Base-by-base conservation (phyloP, 1,139 yeast genomes). In the Candida dubliniensis region DNA sequence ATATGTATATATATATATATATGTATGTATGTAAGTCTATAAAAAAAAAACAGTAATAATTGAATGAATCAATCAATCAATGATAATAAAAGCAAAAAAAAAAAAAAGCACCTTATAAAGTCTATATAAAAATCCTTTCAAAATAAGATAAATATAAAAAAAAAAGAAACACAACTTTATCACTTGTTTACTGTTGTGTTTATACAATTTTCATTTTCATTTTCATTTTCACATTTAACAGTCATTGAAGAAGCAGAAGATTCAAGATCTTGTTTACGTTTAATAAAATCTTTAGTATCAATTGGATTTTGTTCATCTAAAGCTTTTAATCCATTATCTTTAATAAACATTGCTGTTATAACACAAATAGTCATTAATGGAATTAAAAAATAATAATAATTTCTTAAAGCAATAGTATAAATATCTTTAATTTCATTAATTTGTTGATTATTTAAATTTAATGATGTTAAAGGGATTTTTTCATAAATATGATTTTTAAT, bases 281-380 rank as follows among this genome's bases (percentile, higher is more conserved):
- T 45, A n/a, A 27, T 12, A 8, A 14, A 32, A 14, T 50, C 46
- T 15, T 40, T 27, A 31, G 4, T 10, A 25, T 35, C 25, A 6
- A 23, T 18, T 18, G 32, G 32, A 30, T 6, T 23, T 24, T 36
- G 27, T 41, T 70, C 76, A 44, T 71, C 77, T 37, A 68, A 56
- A 40, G 72, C 61, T 36, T 58, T 60, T 42, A 73, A 61, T 0
- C 78, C 78, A 35, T 61, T 55, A 49, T 75, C 80, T 43, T 59
- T 65, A 29, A 74, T 57, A 37, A 71, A 63, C 15, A 70, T 58
- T 2, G 70, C 61, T 15, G 65, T 54, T 1, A 69, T 24, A 25
- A 72, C 59, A 48, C 78, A 70, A 9, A 69, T 39, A 1, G 64
- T 77, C 52, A 73, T 62, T 41, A 74, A 60, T 8, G 80, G 78